These are phyloP conservation scores for Boletus pseudopeckii DNA, from an alignment of 768 basidiomycete species.

Conservation along the genomic window DNA sequence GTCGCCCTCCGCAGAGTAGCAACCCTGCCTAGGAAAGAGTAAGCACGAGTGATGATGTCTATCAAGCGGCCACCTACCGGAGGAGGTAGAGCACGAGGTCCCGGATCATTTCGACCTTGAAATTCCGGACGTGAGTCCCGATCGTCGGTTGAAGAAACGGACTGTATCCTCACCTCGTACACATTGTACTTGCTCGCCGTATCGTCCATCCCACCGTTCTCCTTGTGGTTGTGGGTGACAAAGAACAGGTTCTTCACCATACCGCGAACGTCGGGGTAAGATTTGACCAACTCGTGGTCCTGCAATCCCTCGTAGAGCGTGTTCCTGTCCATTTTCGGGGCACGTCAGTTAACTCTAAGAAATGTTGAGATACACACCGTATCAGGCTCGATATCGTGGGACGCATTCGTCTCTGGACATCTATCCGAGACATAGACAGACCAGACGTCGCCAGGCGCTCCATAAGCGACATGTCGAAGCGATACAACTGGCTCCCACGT, in stretches of 20 bases:
- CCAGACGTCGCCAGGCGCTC: constrained; percentile 60
- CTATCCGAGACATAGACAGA: constrained; percentile 63
- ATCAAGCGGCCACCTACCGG: constrained; percentile 21
- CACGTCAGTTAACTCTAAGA: too few relatives aligned
- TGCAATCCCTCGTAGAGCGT: constrained; percentile 60
- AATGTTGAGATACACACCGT: constrained; percentile 1
- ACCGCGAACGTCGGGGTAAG: constrained; percentile 58
- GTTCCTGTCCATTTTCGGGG: constrained; percentile 31
- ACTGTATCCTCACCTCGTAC: constrained; percentile 62
- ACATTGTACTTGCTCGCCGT: constrained; percentile 62
- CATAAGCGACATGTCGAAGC: constrained; percentile 74
- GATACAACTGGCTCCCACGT: constrained; percentile 52
- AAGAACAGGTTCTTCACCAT: constrained; percentile 66
- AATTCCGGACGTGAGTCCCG: neutral
- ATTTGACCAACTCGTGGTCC: constrained; percentile 51
- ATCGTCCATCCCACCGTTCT: constrained; percentile 60
- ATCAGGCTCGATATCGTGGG: constrained; percentile 60
- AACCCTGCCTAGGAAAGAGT: constrained; percentile 39
- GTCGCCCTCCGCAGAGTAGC: constrained; percentile 44
- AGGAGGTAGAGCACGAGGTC: constrained; percentile 54
- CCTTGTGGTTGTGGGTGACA: constrained; percentile 56
- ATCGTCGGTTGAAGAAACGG: neutral
- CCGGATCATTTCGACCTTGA: constrained; percentile 44
- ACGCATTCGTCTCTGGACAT: constrained; percentile 74
- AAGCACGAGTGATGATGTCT: neutral